Base-by-base conservation (phyloP, 352 stramenopile species). In the Phytophthora vignae region DNA sequence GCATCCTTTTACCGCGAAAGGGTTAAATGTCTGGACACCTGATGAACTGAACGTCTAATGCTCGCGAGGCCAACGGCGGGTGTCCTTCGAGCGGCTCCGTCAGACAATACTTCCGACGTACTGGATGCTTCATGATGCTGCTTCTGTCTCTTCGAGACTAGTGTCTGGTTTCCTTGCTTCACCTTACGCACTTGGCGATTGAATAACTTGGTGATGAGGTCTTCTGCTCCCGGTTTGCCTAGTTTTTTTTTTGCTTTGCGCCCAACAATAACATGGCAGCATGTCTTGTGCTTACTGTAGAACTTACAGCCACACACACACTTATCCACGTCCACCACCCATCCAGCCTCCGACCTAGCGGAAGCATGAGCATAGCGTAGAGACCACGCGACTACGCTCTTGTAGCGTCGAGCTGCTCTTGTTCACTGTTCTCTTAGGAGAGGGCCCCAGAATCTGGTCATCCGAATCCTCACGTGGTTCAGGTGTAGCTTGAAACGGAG, bases 261-360 rank as follows among this genome's bases (percentile, higher is more conserved):
- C 0, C 22, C 22, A 12, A 55, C 40, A 36, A 62, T 49, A 61
- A 61, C 36, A n/a, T 61, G 52, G 14, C 52, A 60, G 19, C 61
- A 68, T 4, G 36, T 61, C 25, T 56, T 56, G 31, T 29, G 17
- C 40, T 68, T 61, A 9, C 27, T 55, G 14, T 49, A 44, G 61
- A 44, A 64, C 15, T 59, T 70, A 17, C 63, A 54, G 0, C 54
- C 27, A 15, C 63, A 60, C 7, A 54, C 29, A 53, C 55, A 59
- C 1, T 54, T 59, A 2, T 57, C 25, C 1, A 64, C 44, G 12
- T 55, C 50, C 1, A 60, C 50, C 5, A 33, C 29, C 5, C 29
- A 33, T 33, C 29, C 29, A 9, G 4, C 29, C 29, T 33, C 29
- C 29, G 29, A 5, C 29, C 9, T 33, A 33, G 27, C 29, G 6